These are phyloP conservation scores for Calvatia gigantea DNA, from an alignment of 768 basidiomycete species.

Conservation along the genomic window DNA sequence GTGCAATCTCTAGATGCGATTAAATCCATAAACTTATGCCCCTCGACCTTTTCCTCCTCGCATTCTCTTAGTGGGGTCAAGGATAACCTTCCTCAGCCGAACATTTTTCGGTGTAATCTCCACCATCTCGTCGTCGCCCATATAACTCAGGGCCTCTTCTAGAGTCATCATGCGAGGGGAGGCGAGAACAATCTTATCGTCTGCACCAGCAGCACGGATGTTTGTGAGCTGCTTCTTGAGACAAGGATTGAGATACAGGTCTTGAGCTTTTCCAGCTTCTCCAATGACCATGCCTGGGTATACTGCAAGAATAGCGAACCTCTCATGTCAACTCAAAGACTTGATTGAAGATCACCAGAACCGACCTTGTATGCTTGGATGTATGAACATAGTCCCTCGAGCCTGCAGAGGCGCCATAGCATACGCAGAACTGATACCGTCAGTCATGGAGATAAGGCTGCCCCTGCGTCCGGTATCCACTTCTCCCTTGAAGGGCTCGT, in stretches of 20 bases:
- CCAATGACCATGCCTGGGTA: conserved; percentile 53
- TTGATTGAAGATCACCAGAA: no score
- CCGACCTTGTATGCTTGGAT: conserved; percentile 38
- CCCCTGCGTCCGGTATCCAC: conserved; percentile 48
- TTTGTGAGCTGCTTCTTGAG: conserved; percentile 49
- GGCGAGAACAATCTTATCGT: conserved; percentile 46
- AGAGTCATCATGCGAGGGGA: conserved; percentile 40
- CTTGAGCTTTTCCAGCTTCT: conserved; percentile 42
- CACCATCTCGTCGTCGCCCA: conserved; percentile 47
- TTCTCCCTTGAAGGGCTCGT: conserved; percentile 38
- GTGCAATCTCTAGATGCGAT: no score
- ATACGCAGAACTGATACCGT: conserved; percentile 43
- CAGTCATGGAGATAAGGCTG: conserved; percentile 43
- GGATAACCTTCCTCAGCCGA: conserved; percentile 39
- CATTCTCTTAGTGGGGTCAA: conserved; percentile 33
- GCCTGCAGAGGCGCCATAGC: conserved; percentile 48
- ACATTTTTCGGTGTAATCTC: conserved; percentile 43
- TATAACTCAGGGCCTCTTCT: conserved; percentile 45
- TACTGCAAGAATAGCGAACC: conserved; percentile 27
- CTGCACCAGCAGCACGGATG: conserved; percentile 43
- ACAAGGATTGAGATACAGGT: conserved; percentile 45
- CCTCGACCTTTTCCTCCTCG: conserved; percentile 23
- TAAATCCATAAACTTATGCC: not conserved
- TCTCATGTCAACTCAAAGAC: no score
- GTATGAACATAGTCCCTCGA: conserved; percentile 42